These are phyloP conservation scores for Sphaerostilbella broomeana DNA, from an alignment of 2,329 filamentous ascomycete genomes.

Conservation along the genomic window DNA sequence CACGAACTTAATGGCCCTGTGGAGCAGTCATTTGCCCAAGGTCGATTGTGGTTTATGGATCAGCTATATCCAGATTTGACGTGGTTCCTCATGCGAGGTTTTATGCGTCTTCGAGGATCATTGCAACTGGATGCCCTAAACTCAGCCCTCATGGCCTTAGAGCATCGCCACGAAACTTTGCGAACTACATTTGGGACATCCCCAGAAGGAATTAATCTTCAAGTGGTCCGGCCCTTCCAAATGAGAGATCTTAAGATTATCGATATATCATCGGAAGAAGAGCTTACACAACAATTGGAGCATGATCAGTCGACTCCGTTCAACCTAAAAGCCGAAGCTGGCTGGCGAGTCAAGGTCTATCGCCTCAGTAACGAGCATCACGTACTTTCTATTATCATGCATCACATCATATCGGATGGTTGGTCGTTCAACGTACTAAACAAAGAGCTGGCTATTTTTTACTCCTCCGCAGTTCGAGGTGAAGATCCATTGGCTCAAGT, in stretches of 20 bases:
- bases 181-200: constrained; percentile 15
- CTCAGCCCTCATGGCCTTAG: constrained; percentile 12
- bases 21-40: constrained; percentile 19
- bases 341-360: constrained; percentile 18
- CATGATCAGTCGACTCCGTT: constrained; percentile 20
- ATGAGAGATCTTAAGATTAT: background rate
- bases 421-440: constrained; percentile 23
- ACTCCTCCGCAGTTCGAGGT: constrained; percentile 5
- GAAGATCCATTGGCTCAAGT: constrained; percentile 14
- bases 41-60: constrained; percentile 20
- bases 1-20: constrained; percentile 16
- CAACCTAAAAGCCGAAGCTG: constrained; percentile 17
- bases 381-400: constrained; percentile 23
- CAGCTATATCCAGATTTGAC: constrained; percentile 14
- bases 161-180: constrained; percentile 17
- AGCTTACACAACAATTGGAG: background rate
- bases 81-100: constrained; percentile 17
- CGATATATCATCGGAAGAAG: background rate
- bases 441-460: constrained; percentile 18
- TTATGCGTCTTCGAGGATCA: constrained; percentile 12
- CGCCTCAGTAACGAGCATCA: constrained; percentile 14
- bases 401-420: constrained; percentile 25
- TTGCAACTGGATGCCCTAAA: constrained; percentile 14
- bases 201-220: constrained; percentile 10
- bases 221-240: constrained; percentile 7